Percentiles rank a stretch among this genome's conserved stretches.
Evolutionary conservation across 78 protist genomes (phyloP).

Genomic region (Dictyostelium citrinum): DNA sequence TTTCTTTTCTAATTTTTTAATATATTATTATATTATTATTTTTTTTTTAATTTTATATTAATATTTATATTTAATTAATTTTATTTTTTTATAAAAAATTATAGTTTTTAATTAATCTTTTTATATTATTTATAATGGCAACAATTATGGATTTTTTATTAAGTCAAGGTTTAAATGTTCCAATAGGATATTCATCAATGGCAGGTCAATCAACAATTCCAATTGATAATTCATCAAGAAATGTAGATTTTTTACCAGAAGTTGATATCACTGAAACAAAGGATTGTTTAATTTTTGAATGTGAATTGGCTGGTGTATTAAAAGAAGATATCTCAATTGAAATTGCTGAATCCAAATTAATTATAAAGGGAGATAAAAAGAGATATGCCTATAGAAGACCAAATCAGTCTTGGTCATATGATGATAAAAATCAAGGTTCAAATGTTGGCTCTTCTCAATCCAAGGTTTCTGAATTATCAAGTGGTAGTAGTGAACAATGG

Average conservation of each 20-base stretch:
- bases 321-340: conserved; percentile 4
- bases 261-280: neutral
- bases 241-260: neutral
- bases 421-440: neutral
- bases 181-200: neutral
- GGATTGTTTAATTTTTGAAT: neutral
- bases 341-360: neutral
- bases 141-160: neutral
- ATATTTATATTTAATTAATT: too few relatives aligned
- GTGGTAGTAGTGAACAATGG: neutral
- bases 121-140: too few relatives aligned
- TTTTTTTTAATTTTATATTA: too few relatives aligned
- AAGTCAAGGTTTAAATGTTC: neutral
- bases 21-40: too few relatives aligned
- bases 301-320: neutral
- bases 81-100: too few relatives aligned
- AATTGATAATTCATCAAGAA: neutral
- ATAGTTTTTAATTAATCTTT: too few relatives aligned
- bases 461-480: neutral
- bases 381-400: neutral
- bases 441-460: neutral
- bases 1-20: too few relatives aligned
- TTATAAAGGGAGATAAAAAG: conserved; percentile 3
- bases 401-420: neutral
- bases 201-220: neutral